Conservation (phyloP, 2,329 filamentous ascomycete genomes). For the Trichoderma cornu-damae region DNA sequence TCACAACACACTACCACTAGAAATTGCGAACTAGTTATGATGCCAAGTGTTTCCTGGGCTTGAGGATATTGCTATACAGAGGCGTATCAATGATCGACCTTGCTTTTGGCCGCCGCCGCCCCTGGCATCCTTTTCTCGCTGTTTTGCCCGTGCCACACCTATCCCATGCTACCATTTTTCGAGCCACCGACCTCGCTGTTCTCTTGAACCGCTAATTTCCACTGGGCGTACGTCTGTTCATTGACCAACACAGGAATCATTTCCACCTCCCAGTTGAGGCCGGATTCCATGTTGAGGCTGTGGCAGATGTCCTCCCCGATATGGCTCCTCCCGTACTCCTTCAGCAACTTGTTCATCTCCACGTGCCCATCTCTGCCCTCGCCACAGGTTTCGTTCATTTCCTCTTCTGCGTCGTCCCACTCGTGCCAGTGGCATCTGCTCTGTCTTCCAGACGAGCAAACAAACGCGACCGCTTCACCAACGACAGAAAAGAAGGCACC, state of each 20-base stretch:
- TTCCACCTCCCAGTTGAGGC: neutral
- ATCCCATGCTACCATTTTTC: neutral
- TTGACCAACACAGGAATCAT: neutral
- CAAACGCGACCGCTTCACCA: neutral
- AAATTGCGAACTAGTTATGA: too few species aligned
- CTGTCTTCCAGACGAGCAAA: neutral
- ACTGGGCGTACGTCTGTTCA: neutral
- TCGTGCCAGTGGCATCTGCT: neutral
- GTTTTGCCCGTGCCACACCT: too few species aligned
- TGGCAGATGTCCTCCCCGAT: neutral
- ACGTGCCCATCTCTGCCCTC: neutral
- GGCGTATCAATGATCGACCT: too few species aligned
- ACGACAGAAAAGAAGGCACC: slow-evolving; percentile 4
- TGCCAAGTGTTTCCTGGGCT: too few species aligned
- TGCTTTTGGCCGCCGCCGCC: too few species aligned
- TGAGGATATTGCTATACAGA: too few species aligned
- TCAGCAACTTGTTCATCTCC: neutral
- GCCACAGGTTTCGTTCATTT: neutral
- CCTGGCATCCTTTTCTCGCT: too few species aligned
- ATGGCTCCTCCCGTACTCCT: slow-evolving; percentile 1
- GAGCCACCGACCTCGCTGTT: neutral
- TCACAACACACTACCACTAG: too few species aligned
- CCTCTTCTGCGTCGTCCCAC: neutral
- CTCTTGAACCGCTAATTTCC: neutral
- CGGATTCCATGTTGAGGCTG: neutral